Evolutionary conservation across 129 eudicot genomes (phyloP), one percentile per base, ranked within the genome.

Genomic region (Chrysanthemum lavandulifolium): DNA sequence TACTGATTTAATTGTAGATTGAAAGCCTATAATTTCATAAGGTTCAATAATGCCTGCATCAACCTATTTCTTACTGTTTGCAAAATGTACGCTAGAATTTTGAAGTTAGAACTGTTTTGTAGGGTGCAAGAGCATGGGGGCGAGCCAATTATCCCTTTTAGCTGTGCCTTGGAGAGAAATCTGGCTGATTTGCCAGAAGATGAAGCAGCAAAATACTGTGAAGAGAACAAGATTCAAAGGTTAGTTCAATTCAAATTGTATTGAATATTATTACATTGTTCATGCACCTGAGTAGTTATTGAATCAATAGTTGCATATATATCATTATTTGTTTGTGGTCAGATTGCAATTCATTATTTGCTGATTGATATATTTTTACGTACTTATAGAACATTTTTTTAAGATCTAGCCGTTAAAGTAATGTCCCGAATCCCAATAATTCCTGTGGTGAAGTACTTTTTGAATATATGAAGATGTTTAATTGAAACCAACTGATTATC

Each of bases 111-210:
- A 65, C 16, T 33, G 15, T 18, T 68, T 61, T 76, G 10, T 73
- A 92, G 98, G 98, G 98, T 94, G 79, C 97, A 94, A 84, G 98
- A 94, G 93, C 98, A 90, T 83, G 98, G 98, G 49, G 91, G 93
- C 66, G 98, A 88, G 81, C 71, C 77, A 75, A 90, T 90, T 63
- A 90, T 94, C 57, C 98, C 98, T 79, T 86, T 94, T 80, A 94
- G 98, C 76, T 87, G 96, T 79, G 86, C 89, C 23, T 72, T 94
- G 56, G 98, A 94, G 84, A 86, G 96, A 72, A 90, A 79, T 79
- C 93, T 94, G 81, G 87, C 97, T 82, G 98, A 94, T 73, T 67
- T 90, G 85, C 83, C 93, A 50, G 85, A 78, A 48, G 96, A 94
- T 54, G 97, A 90, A 77, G 96, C 91, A 74, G 91, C 86, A 69